Evolutionary conservation across 768 basidiomycete species (phyloP), one percentile per base, ranked within the genome.

Genomic region (Phlebiopsis gigantea): DNA sequence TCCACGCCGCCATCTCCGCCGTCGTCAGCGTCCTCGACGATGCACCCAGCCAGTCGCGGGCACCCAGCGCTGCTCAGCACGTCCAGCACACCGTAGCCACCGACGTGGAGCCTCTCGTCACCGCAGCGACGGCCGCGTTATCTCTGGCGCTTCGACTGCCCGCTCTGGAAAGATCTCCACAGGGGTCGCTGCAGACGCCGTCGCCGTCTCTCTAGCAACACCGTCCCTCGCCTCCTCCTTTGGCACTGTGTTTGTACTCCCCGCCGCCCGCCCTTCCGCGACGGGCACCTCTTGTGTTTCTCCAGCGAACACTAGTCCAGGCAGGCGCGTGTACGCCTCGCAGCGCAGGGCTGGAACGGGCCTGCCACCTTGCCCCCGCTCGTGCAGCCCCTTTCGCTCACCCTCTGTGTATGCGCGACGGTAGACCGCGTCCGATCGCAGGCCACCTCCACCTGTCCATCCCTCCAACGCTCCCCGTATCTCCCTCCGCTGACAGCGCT

Each of bases 101-200:
- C 30, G 34, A 12, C 31, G 50, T 19, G 22, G 46, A 48, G 12
- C n/a, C 21, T 21, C 31, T 31, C n/a, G n/a, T n/a, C n/a, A n/a
- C n/a, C n/a, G n/a, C n/a, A 12, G 10, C 22, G 50, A 30, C n/a
- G n/a, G 7, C 26, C 28, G 24, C 34, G 50, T 25, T 51, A 51
- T 51, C 50, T 51, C 9, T 12, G 50, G 50, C 50, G 50, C 50
- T n/a, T 51, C 50, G 50, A 12, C 29, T 24, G 50, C 50, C 50
- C 19, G 50, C 30, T 41, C 30, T 51, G 50, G 50, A 19, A 51
- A 31, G 50, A 51, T 51, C 50, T 51, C 50, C 50, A 51, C 50
- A 51, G 50, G 50, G 31, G 50, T 41, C 30, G 12, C 28, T 10
- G 22, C 50, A 41, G 30, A 30, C 50, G 50, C 50, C 39, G 31